Evolutionary conservation across 2,329 filamentous ascomycete species (phyloP).

Genomic region (Claviceps digitariae): DNA sequence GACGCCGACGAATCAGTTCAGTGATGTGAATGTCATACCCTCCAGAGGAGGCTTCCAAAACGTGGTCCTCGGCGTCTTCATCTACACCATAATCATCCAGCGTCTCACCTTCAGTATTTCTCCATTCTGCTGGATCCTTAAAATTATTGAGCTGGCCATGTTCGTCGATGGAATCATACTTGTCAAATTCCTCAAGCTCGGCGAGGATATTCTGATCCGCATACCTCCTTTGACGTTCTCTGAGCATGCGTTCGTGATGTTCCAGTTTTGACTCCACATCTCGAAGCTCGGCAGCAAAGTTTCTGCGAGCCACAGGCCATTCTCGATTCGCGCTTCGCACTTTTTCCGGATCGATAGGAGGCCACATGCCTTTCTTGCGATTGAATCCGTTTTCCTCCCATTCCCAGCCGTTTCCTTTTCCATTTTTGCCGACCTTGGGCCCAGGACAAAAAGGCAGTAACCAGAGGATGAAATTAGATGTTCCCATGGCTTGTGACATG

Average conservation of each 20-base stretch:
- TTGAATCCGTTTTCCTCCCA: slow-evolving; percentile 73
- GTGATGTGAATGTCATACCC: slow-evolving; percentile 59
- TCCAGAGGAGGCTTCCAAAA: slow-evolving; percentile 20
- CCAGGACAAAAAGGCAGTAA: slow-evolving; percentile 50
- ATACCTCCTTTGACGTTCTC: slow-evolving; percentile 34
- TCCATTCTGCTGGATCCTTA: slow-evolving; percentile 50
- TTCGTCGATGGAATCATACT: slow-evolving; percentile 30
- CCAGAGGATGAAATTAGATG: slow-evolving; percentile 51
- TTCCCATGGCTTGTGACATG: slow-evolving; percentile 63
- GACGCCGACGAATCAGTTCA: slow-evolving; percentile 48
- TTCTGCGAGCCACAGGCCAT: slow-evolving; percentile 26
- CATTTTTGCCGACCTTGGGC: slow-evolving; percentile 27
- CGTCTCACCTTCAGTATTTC: slow-evolving; percentile 61
- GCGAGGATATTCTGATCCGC: slow-evolving; percentile 27
- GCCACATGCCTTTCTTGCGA: slow-evolving; percentile 45
- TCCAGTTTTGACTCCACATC: slow-evolving; percentile 26
- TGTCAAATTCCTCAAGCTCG: slow-evolving; percentile 41
- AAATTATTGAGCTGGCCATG: slow-evolving; percentile 43
- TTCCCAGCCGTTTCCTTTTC: slow-evolving; percentile 35
- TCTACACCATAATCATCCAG: slow-evolving; percentile 70
- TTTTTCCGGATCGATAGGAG: slow-evolving; percentile 50
- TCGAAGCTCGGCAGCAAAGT: slow-evolving; percentile 19
- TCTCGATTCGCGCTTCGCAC: slow-evolving; percentile 27
- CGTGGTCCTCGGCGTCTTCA: slow-evolving; percentile 46
- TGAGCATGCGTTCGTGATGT: slow-evolving; percentile 35